Percentiles rank a stretch among this genome's conserved stretches.
Conservation (phyloP, 129 eudicot genomes). For the Escallonia rubra region DNA sequence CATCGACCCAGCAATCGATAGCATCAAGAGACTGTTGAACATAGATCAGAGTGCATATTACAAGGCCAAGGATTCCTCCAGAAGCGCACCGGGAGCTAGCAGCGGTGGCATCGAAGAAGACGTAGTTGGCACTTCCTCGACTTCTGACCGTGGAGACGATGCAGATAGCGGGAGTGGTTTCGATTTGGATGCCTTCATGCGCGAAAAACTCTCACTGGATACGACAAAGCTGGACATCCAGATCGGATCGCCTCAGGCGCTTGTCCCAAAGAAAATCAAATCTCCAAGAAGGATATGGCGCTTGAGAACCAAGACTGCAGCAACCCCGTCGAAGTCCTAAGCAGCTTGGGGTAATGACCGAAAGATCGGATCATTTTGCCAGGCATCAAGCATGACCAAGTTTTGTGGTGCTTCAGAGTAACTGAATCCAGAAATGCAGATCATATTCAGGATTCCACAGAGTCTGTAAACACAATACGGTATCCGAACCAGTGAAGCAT, state of each 20-base stretch:
- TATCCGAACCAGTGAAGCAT: no score
- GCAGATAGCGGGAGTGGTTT: slow-evolving; percentile 46
- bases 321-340: background rate
- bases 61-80: slow-evolving; percentile 33
- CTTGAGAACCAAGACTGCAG: slow-evolving; percentile 14
- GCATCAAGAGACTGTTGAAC: slow-evolving; percentile 79
- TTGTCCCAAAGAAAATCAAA: slow-evolving; percentile 5
- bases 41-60: slow-evolving; percentile 38
- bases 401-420: background rate
- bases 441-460: no score
- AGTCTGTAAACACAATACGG: no score
- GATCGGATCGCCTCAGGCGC: slow-evolving; percentile 31
- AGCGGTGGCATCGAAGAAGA: slow-evolving; percentile 14
- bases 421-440: background rate
- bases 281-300: slow-evolving; percentile 36
- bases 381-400: background rate
- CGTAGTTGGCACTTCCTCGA: slow-evolving; percentile 8
- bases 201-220: slow-evolving; percentile 50
- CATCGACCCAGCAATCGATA: slow-evolving; percentile 88
- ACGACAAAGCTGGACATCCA: slow-evolving; percentile 60
- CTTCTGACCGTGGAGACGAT: slow-evolving; percentile 12
- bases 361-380: background rate
- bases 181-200: slow-evolving; percentile 58
- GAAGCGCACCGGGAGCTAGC: slow-evolving; percentile 17
- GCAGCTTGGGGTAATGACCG: background rate